A percentile compares a stretch with the other conserved stretches of the same genome.
These are phyloP conservation scores for Mariannaea elegans DNA, from an alignment of 2,329 filamentous ascomycete species.

Conservation along the genomic window DNA sequence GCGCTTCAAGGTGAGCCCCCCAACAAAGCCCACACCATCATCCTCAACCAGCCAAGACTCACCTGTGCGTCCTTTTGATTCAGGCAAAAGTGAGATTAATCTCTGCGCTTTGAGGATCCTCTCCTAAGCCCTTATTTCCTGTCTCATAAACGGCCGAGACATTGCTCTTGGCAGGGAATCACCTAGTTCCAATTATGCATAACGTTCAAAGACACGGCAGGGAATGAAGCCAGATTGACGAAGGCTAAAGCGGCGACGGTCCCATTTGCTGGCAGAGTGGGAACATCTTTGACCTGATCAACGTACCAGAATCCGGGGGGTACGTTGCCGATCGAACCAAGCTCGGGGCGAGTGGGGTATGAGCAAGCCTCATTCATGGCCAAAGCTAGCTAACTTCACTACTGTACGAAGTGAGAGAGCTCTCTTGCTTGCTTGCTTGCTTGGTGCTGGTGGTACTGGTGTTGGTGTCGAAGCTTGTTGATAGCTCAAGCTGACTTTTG, in stretches of 20 bases:
- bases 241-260: slow-evolving; percentile 15
- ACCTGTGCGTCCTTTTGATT: background rate
- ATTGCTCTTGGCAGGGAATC: slow-evolving; percentile 1
- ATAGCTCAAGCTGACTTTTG: background rate
- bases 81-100: background rate
- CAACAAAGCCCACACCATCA: background rate
- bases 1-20: background rate
- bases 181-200: slow-evolving; percentile 17
- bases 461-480: background rate
- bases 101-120: background rate
- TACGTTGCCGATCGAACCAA: slow-evolving; percentile 34
- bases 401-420: no score
- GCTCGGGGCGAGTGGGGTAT: slow-evolving; percentile 28
- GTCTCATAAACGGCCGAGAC: slow-evolving; percentile 1
- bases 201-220: background rate
- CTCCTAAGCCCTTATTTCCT: background rate
- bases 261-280: slow-evolving; percentile 11
- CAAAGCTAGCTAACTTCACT: background rate
- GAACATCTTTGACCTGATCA: slow-evolving; percentile 34
- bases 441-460: background rate
- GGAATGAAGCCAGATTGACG: background rate
- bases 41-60: background rate
- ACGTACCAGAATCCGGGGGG: slow-evolving; percentile 36
- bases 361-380: slow-evolving; percentile 26
- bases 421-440: background rate